phyloP scores from a whole-genome alignment of 177 flowering plant genomes.

The Tripterygium wilfordii region DNA sequence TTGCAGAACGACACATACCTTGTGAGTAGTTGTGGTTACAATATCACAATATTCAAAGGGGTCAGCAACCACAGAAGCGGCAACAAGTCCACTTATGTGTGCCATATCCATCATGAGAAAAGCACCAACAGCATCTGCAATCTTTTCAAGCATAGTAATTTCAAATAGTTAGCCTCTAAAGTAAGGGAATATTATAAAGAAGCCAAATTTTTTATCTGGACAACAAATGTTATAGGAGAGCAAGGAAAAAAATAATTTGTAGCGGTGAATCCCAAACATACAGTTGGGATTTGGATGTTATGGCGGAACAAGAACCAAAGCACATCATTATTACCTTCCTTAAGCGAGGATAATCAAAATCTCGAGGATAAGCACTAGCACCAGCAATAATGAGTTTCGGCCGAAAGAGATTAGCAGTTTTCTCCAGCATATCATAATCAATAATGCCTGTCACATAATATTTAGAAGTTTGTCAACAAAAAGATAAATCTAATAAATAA shows the following conservation, averaged over 20 bases:
- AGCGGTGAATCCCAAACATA: too few species aligned
- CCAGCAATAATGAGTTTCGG: constrained; percentile 95
- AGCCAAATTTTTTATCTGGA: too few species aligned
- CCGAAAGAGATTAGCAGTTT: constrained; percentile 75
- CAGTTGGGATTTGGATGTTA: too few species aligned
- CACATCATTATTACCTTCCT: constrained; percentile 64
- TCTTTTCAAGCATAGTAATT: constrained; percentile 31
- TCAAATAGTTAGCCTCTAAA: constrained; percentile 4
- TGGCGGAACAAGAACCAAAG: not conserved
- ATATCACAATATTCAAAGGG: constrained; percentile 94
- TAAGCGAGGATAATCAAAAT: constrained; percentile 90
- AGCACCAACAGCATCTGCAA: constrained; percentile 88
- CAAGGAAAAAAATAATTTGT: too few species aligned
- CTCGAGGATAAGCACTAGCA: constrained; percentile 97
- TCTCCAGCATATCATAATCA: constrained; percentile 97
- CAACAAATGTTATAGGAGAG: too few species aligned
- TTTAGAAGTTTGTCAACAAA: not conserved
- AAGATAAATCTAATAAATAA: not conserved
- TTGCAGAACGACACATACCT: constrained; percentile 36
- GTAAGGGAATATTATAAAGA: not conserved
- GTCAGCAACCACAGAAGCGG: constrained; percentile 85
- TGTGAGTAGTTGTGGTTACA: constrained; percentile 96
- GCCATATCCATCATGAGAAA: constrained; percentile 99
- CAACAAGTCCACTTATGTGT: constrained; percentile 95
- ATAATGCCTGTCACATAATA: constrained; percentile 42